A percentile compares a stretch with the other conserved stretches of the same genome.
Evolutionary conservation across 1,139 yeast genomes (phyloP).

Genomic region (Meyerozyma carpophila): DNA sequence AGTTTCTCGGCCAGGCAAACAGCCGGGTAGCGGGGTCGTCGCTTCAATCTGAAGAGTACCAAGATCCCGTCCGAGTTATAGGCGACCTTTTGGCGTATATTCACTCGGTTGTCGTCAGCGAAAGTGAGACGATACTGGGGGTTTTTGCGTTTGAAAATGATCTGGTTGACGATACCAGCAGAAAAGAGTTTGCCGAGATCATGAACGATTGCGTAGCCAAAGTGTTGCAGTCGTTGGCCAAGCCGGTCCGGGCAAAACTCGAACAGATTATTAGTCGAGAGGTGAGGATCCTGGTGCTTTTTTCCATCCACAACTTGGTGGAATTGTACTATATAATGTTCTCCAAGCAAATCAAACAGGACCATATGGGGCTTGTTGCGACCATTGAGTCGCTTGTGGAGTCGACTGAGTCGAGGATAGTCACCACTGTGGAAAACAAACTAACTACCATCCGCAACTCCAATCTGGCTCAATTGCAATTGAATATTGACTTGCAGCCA

Average conservation of each 20-base stretch:
- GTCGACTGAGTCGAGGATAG: slow-evolving; percentile 36
- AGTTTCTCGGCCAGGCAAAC: slow-evolving; percentile 49
- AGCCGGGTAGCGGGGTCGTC: slow-evolving; percentile 14
- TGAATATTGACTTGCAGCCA: slow-evolving; percentile 49
- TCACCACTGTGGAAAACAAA: slow-evolving; percentile 33
- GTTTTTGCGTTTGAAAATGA: slow-evolving; percentile 23
- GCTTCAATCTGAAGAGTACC: slow-evolving; percentile 42
- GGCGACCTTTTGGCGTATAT: slow-evolving; percentile 89
- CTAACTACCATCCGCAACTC: slow-evolving; percentile 37
- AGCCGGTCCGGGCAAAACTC: slow-evolving; percentile 42
- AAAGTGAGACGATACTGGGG: slow-evolving; percentile 64
- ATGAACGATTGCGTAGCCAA: slow-evolving; percentile 29
- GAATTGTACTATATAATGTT: slow-evolving; percentile 70
- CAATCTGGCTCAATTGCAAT: slow-evolving; percentile 38
- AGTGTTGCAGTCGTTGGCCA: slow-evolving; percentile 32
- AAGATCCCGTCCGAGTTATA: slow-evolving; percentile 74
- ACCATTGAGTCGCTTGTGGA: slow-evolving; percentile 22
- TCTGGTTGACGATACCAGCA: slow-evolving; percentile 9
- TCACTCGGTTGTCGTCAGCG: slow-evolving; percentile 86
- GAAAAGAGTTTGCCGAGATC: slow-evolving; percentile 17
- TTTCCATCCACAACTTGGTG: slow-evolving; percentile 57
- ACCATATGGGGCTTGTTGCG: slow-evolving; percentile 15
- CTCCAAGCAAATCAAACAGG: slow-evolving; percentile 34
- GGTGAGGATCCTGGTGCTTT: slow-evolving; percentile 47
- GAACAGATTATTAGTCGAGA: slow-evolving; percentile 71